phyloP scores from a whole-genome alignment of 2,329 filamentous ascomycete species.

The Calonectria leucothoes region DNA sequence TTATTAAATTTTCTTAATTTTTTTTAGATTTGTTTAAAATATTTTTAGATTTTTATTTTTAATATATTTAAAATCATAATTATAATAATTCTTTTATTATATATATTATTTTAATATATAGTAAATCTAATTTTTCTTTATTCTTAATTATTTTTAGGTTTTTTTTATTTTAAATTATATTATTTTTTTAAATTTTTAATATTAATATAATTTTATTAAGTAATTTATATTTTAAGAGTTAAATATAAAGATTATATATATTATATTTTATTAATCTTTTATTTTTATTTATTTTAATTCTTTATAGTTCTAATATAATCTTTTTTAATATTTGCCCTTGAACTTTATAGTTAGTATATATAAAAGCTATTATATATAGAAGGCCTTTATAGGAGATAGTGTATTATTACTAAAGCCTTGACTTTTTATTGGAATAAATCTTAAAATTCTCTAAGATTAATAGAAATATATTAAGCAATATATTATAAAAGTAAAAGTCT shows the following conservation, averaged over 20 bases:
- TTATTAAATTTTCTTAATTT: too few species aligned
- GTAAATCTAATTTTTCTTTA: too few species aligned
- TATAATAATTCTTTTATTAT: too few species aligned
- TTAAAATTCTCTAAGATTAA: not conserved
- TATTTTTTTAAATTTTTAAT: not conserved
- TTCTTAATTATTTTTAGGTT: too few species aligned
- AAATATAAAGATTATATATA: not conserved
- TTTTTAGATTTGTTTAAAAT: too few species aligned
- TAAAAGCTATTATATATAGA: not conserved
- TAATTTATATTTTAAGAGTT: not conserved
- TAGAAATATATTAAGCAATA: not conserved
- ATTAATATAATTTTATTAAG: not conserved
- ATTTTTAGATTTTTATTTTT: too few species aligned
- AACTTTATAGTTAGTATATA: constrained; percentile 8
- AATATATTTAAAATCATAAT: too few species aligned
- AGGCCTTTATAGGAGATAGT: not conserved
- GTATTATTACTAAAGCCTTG: constrained; percentile 1
- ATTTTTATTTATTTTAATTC: not conserved
- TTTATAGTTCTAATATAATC: not conserved
- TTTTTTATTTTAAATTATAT: too few species aligned
- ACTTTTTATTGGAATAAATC: not conserved
- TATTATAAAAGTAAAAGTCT: not conserved
- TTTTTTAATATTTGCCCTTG: not conserved
- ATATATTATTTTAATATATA: too few species aligned
- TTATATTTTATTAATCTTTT: not conserved